Percentiles rank a stretch among this genome's conserved stretches.
phyloP scores from a whole-genome alignment of 768 basidiomycete species.

The Boletus reticulatus region DNA sequence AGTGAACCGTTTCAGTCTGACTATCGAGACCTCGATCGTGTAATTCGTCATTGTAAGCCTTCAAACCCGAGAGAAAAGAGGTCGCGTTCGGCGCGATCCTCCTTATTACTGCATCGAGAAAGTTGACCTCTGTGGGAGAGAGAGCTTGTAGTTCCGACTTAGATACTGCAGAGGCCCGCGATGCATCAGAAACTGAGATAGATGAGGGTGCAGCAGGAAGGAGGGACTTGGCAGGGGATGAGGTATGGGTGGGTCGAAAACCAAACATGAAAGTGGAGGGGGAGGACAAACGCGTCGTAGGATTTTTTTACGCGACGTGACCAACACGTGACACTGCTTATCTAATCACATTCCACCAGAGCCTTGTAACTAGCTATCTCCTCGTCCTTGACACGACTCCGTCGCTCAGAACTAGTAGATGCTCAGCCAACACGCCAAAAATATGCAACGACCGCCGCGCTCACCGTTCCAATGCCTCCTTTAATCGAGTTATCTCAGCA shows the following conservation, averaged over 20 bases:
- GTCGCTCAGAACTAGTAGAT: neutral
- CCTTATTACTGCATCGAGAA: constrained; percentile 72
- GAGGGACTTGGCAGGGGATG: constrained; percentile 41
- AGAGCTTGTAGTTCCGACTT: constrained; percentile 51
- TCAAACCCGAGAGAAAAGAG: constrained; percentile 78
- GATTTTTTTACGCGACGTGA: constrained; percentile 26
- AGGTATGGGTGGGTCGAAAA: constrained; percentile 48
- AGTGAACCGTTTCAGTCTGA: constrained; percentile 74
- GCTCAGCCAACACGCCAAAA: neutral
- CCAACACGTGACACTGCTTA: constrained; percentile 26
- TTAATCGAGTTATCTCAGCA: constrained; percentile 15
- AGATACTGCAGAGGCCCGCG: constrained; percentile 40
- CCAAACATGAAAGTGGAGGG: constrained; percentile 35
- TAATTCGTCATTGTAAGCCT: constrained; percentile 79
- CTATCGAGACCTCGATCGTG: constrained; percentile 73
- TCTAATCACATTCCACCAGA: constrained; percentile 14
- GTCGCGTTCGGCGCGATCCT: constrained; percentile 68
- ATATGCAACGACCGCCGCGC: neutral
- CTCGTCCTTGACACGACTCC: constrained; percentile 6
- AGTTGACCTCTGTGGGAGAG: constrained; percentile 55
- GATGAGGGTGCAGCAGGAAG: constrained; percentile 14
- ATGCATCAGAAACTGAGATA: constrained; percentile 31
- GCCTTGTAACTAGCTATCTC: neutral
- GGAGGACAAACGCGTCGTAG: constrained; percentile 9
- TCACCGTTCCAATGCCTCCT: constrained; percentile 17